These are phyloP conservation scores for Fusarium sp. DNA, from an alignment of 2,329 filamentous ascomycete genomes.

Conservation along the genomic window DNA sequence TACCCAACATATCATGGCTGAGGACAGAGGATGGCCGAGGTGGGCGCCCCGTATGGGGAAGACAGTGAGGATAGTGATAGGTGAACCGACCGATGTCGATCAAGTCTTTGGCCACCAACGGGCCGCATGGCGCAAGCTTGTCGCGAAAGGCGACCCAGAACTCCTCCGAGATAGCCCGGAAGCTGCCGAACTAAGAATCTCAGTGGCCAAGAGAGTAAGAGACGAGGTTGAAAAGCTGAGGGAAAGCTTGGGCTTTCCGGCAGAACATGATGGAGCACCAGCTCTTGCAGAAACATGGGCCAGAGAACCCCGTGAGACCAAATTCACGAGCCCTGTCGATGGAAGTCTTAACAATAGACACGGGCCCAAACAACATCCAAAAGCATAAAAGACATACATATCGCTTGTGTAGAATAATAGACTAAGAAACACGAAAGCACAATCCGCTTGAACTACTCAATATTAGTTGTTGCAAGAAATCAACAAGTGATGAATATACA, in stretches of 20 bases:
- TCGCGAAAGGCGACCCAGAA: conserved; percentile 62
- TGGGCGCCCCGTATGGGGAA: conserved; percentile 83
- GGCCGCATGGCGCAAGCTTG: conserved; percentile 77
- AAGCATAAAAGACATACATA: conserved; percentile 24
- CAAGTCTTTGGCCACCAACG: conserved; percentile 82
- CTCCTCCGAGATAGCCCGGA: conserved; percentile 63
- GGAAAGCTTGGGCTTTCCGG: conserved; percentile 74
- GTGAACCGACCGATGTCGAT: conserved; percentile 80
- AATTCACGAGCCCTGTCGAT: conserved; percentile 67
- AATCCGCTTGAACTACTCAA: conserved; percentile 25
- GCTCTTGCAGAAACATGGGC: conserved; percentile 86
- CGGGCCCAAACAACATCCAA: conserved; percentile 37
- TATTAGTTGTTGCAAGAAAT: conserved; percentile 32
- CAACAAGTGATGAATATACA: conserved; percentile 16
- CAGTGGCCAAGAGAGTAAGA: conserved; percentile 83
- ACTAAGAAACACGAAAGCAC: conserved; percentile 12
- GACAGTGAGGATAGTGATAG: conserved; percentile 79
- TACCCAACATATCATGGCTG: conserved; percentile 88
- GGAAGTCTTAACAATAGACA: conserved; percentile 62
- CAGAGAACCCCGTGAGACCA: conserved; percentile 61
- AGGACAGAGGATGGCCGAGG: conserved; percentile 81
- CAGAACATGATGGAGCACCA: conserved; percentile 82
- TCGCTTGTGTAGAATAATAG: conserved; percentile 35
- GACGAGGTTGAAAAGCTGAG: conserved; percentile 85
- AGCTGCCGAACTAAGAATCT: conserved; percentile 76